These are phyloP conservation scores for Ophiostoma sp. DNA, from an alignment of 2,329 filamentous ascomycete species.

Conservation along the genomic window DNA sequence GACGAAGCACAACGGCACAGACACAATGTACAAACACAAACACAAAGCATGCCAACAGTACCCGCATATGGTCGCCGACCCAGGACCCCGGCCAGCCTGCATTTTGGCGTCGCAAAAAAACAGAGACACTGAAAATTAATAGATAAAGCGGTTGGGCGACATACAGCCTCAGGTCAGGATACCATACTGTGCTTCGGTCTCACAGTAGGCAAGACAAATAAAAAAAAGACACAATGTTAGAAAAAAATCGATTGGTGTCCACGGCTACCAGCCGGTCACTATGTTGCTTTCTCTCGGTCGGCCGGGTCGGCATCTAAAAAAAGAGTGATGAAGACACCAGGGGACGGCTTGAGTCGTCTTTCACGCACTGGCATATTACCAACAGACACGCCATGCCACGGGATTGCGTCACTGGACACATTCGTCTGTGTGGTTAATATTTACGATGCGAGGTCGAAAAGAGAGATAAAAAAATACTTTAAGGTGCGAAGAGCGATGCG, in stretches of 20 bases:
- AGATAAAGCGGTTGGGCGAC: not conserved
- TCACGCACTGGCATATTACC: slow-evolving; percentile 2
- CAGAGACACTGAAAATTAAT: not conserved
- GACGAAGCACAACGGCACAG: not conserved
- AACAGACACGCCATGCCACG: not conserved
- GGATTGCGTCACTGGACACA: slow-evolving; percentile 17
- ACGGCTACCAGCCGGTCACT: not conserved
- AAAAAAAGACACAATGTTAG: not conserved
- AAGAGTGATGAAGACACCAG: not conserved
- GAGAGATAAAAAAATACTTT: not conserved
- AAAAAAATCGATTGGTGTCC: not conserved
- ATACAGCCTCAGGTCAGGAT: not conserved
- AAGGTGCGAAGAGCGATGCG: not conserved
- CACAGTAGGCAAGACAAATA: not conserved
- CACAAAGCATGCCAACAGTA: slow-evolving; percentile 17
- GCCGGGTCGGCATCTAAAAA: slow-evolving; percentile 7
- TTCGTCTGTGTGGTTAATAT: not conserved
- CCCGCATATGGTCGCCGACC: slow-evolving; percentile 22
- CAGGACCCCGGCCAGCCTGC: slow-evolving; percentile 11
- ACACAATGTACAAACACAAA: not conserved
- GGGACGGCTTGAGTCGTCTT: not conserved
- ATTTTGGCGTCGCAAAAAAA: not conserved
- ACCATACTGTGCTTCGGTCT: not conserved
- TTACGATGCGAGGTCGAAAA: not conserved
- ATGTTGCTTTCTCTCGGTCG: not conserved